Evolutionary conservation across 73 alveolate genomes (phyloP).

Genomic region (Paramecium pentaurelia): DNA sequence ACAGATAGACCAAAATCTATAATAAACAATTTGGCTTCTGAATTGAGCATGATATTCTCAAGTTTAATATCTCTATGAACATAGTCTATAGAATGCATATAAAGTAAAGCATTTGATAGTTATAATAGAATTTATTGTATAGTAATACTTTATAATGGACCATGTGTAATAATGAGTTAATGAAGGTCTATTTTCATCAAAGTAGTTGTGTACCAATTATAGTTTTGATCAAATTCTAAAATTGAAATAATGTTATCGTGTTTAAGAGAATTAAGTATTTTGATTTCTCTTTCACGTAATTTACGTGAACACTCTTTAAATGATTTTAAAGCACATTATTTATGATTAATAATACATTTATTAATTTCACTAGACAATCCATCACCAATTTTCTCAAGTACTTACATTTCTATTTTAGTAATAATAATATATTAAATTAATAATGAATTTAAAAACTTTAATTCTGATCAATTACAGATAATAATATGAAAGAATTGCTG

Average conservation of each 20-base stretch:
- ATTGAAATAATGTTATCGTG: neutral
- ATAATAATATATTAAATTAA: neutral
- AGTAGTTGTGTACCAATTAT: neutral
- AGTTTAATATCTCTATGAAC: conserved; percentile 88
- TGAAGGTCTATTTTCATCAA: neutral
- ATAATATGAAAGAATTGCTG: neutral
- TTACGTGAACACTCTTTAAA: neutral
- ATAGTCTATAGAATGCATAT: neutral
- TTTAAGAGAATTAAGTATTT: neutral
- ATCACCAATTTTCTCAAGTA: conserved; percentile 1
- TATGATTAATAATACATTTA: neutral
- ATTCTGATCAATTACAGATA: neutral
- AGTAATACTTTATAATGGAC: neutral
- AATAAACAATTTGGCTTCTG: neutral
- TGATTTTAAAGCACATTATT: neutral
- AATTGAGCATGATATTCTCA: conserved; percentile 73
- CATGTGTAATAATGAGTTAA: neutral
- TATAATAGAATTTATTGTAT: neutral
- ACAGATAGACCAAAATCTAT: conserved; percentile 56
- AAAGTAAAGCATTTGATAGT: neutral
- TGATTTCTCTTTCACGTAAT: neutral
- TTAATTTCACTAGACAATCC: neutral
- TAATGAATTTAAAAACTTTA: neutral
- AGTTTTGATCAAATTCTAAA: neutral
- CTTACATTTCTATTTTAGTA: neutral